These are phyloP conservation scores for Candida suzukii DNA, from an alignment of 805 yeast genomes.

Conservation along the genomic window DNA sequence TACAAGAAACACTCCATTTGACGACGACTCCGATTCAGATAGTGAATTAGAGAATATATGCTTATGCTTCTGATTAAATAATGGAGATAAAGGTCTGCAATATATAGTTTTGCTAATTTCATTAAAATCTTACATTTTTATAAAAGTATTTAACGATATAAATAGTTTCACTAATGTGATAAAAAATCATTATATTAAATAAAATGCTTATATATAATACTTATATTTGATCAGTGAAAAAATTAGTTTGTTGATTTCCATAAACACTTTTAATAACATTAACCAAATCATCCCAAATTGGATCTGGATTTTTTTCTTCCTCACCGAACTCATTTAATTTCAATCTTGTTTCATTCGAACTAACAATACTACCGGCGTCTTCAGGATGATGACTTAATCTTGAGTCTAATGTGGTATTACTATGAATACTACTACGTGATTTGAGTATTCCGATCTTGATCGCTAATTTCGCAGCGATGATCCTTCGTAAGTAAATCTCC, in stretches of 20 bases:
- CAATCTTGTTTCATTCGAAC: slow-evolving; percentile 3
- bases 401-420: too few species aligned
- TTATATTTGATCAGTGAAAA: slow-evolving; percentile 14
- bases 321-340: not conserved
- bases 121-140: too few species aligned
- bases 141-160: too few species aligned
- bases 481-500: slow-evolving; percentile 25
- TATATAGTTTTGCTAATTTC: too few species aligned
- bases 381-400: too few species aligned
- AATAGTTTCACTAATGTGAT: too few species aligned
- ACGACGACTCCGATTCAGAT: too few species aligned
- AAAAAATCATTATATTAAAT: too few species aligned
- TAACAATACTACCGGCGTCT: not conserved
- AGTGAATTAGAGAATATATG: too few species aligned
- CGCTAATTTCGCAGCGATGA: slow-evolving; percentile 23
- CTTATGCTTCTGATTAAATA: too few species aligned
- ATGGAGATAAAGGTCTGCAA: too few species aligned
- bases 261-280: slow-evolving; percentile 50
- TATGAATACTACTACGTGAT: slow-evolving; percentile 7
- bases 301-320: not conserved
- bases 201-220: not conserved
- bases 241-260: slow-evolving; percentile 23
- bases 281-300: slow-evolving; percentile 31
- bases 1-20: too few species aligned
- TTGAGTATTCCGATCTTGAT: slow-evolving; percentile 17